Conservation (phyloP, 495 filamentous ascomycete genomes). For the Cudoniella acicularis region DNA sequence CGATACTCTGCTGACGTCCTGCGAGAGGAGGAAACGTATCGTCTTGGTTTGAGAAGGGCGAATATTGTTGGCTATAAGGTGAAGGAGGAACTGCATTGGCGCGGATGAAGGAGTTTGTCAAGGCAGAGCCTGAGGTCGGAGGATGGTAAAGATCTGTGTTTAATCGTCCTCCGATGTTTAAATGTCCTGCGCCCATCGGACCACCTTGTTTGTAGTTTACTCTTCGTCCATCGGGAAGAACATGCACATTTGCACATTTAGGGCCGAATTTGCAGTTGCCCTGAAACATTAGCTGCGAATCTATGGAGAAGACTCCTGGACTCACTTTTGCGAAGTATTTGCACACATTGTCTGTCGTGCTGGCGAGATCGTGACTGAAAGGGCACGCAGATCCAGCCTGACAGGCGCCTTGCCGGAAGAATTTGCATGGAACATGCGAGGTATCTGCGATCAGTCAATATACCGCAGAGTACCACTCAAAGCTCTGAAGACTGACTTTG, state of each 20-base stretch:
- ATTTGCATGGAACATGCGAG: slow-evolving; percentile 98
- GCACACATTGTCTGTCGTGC: slow-evolving; percentile 78
- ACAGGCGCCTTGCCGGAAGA: slow-evolving; percentile 93
- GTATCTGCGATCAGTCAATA: slow-evolving; percentile 60
- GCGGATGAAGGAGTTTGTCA: slow-evolving; percentile 79
- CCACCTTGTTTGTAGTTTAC: slow-evolving; percentile 68
- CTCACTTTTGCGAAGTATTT: slow-evolving; percentile 98
- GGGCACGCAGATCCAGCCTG: slow-evolving; percentile 95
- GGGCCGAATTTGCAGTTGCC: slow-evolving; percentile 99
- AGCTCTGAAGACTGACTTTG: slow-evolving; percentile 56
- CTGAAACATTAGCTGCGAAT: slow-evolving; percentile 41
- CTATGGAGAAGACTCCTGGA: background rate
- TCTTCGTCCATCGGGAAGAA: slow-evolving; percentile 87
- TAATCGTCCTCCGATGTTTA: slow-evolving; percentile 68
- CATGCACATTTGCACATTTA: slow-evolving; percentile 94
- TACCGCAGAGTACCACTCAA: background rate
- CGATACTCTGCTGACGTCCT: slow-evolving; percentile 42
- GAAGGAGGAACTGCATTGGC: slow-evolving; percentile 52
- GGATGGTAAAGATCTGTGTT: slow-evolving; percentile 63
- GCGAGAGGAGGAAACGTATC: slow-evolving; percentile 44
- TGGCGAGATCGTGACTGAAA: slow-evolving; percentile 86
- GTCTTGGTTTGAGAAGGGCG: slow-evolving; percentile 31
- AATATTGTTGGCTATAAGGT: slow-evolving; percentile 36
- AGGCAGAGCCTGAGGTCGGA: slow-evolving; percentile 61
- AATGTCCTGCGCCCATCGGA: slow-evolving; percentile 37